phyloP scores from a whole-genome alignment of 768 basidiomycete genomes.

The Tephrocybe sp. region DNA sequence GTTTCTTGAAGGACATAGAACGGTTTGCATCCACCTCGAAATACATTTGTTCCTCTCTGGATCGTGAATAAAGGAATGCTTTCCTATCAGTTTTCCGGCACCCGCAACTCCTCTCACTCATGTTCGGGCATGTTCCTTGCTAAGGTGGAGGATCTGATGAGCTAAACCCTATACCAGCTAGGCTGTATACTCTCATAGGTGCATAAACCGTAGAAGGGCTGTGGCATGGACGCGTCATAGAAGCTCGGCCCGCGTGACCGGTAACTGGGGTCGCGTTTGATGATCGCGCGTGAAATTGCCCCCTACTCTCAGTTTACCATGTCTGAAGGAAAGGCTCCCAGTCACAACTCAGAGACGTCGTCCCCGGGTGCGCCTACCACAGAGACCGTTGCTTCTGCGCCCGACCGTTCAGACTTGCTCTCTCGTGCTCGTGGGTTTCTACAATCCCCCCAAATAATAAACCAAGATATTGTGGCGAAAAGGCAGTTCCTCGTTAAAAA shows the following conservation, averaged over 20 bases:
- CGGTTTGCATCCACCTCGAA: no score
- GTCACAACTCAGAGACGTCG: background rate
- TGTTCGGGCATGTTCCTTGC: no score
- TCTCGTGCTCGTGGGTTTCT: slow-evolving; percentile 64
- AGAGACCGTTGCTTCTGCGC: slow-evolving; percentile 1
- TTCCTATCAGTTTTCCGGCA: no score
- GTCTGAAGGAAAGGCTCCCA: slow-evolving; percentile 7
- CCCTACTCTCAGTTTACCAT: background rate
- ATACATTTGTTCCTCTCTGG: no score
- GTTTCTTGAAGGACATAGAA: no score
- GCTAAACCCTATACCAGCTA: no score
- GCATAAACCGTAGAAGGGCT: no score
- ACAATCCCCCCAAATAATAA: slow-evolving; percentile 59
- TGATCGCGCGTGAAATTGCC: slow-evolving; percentile 2
- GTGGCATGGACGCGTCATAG: no score
- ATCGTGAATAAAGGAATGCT: no score
- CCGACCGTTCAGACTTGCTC: slow-evolving; percentile 44
- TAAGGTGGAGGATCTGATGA: no score
- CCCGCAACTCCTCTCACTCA: no score
- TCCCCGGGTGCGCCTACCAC: background rate
- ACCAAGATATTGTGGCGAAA: slow-evolving; percentile 57
- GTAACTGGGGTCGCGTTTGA: background rate
- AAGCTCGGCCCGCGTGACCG: background rate
- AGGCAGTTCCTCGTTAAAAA: slow-evolving; percentile 69
- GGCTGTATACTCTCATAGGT: no score